phyloP scores from a whole-genome alignment of 2,329 filamentous ascomycete genomes.

The Rhytidhysteron rufulum region DNA sequence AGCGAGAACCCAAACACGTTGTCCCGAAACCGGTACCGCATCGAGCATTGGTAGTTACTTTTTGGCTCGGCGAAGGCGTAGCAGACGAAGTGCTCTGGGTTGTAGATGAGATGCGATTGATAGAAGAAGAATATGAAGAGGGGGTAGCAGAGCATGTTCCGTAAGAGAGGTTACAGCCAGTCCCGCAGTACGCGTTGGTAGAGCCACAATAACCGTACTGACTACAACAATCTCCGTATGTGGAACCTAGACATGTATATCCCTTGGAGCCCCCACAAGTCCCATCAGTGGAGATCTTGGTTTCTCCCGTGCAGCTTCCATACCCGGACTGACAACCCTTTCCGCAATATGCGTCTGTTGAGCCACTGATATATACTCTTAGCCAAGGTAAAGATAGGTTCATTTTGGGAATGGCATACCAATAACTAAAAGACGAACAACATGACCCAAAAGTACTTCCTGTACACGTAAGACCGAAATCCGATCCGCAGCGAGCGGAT shows the following conservation, averaged over 20 bases:
- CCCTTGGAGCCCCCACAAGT: neutral
- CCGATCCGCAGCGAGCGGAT: too few species aligned
- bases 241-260: neutral
- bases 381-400: too few species aligned
- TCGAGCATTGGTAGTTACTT: neutral
- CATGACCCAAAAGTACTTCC: too few species aligned
- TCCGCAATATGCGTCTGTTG: too few species aligned
- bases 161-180: neutral
- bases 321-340: too few species aligned
- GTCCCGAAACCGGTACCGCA: neutral
- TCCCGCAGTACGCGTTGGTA: neutral
- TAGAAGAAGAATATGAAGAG: too few species aligned
- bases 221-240: neutral
- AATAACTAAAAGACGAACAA: too few species aligned
- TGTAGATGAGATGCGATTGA: neutral
- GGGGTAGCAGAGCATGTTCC: neutral
- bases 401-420: too few species aligned
- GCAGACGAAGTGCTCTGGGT: neutral
- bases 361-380: too few species aligned
- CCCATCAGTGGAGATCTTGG: too few species aligned
- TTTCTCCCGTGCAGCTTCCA: too few species aligned
- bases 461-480: too few species aligned
- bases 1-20: neutral
- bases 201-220: neutral
- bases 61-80: neutral